phyloP scores from a whole-genome alignment of 2,329 filamentous ascomycete species.

The Botrytis pseudocinerea region DNA sequence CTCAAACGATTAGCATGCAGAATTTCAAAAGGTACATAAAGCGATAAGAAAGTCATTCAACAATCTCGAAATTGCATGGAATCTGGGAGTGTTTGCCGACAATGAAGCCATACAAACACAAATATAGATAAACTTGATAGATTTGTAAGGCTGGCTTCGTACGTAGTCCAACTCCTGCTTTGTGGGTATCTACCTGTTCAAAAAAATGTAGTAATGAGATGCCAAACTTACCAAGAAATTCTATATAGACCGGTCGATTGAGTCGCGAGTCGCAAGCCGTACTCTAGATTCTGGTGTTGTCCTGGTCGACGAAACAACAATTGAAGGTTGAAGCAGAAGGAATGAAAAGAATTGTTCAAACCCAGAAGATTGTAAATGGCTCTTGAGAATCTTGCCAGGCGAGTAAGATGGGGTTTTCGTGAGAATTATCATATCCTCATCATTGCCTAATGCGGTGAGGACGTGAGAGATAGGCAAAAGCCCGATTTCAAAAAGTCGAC shows the following conservation, averaged over 20 bases:
- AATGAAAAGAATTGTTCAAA: background rate
- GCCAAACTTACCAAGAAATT: background rate
- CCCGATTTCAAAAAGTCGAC: background rate
- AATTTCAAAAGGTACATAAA: background rate
- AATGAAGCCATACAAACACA: background rate
- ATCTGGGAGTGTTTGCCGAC: background rate
- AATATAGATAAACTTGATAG: background rate
- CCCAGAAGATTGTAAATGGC: background rate
- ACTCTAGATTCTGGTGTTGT: background rate
- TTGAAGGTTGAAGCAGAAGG: background rate
- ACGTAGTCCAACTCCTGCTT: background rate
- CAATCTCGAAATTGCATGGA: background rate
- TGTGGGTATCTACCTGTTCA: background rate
- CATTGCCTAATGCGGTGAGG: background rate
- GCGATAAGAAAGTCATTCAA: background rate
- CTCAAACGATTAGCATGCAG: slow-evolving; percentile 6
- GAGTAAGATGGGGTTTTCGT: background rate
- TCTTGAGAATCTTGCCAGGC: background rate
- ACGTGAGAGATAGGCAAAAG: background rate
- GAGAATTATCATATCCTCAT: background rate
- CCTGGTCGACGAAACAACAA: background rate
- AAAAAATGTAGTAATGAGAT: background rate
- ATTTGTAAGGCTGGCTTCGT: too few species aligned
- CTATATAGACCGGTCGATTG: background rate
- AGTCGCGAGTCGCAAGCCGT: background rate